These are phyloP conservation scores for Hirsutella thompsonii DNA, from an alignment of 2,329 filamentous ascomycete species.

Conservation along the genomic window DNA sequence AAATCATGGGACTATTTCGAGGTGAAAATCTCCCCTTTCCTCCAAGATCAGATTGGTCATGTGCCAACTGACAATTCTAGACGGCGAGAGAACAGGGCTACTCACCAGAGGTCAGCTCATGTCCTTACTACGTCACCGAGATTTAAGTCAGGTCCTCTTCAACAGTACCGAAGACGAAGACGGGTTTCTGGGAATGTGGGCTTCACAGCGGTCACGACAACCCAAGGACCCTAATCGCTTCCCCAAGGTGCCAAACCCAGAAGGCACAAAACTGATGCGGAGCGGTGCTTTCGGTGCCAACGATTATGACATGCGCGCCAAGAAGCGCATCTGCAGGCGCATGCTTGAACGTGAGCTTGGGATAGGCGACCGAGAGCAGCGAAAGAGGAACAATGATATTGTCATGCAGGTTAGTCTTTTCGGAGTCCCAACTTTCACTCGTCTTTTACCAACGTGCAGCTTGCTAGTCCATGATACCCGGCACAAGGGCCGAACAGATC, in stretches of 20 bases:
- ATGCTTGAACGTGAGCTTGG: conserved; percentile 77
- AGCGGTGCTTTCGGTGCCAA: conserved; percentile 69
- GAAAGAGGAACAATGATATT: conserved; percentile 46
- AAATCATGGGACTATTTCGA: conserved; percentile 18
- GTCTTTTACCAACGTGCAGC: not conserved
- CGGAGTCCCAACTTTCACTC: not conserved
- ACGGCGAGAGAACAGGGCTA: conserved; percentile 13
- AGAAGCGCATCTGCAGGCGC: conserved; percentile 51
- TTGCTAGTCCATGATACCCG: conserved; percentile 59
- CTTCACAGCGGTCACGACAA: conserved; percentile 27
- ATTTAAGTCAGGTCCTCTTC: conserved; percentile 22
- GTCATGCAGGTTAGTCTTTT: conserved; percentile 48
- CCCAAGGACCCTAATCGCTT: conserved; percentile 46
- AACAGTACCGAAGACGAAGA: conserved; percentile 24
- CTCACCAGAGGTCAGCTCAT: conserved; percentile 25
- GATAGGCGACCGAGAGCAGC: conserved; percentile 45
- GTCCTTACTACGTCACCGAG: conserved; percentile 24
- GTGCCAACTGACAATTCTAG: conserved; percentile 6
- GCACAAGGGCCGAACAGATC: conserved; percentile 67
- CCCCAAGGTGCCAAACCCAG: conserved; percentile 72
- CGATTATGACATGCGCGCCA: conserved; percentile 37
- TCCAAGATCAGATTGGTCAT: not conserved
- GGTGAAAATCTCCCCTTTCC: conserved; percentile 9
- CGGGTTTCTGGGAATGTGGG: conserved; percentile 23
- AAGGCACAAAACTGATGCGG: conserved; percentile 67